Evolutionary conservation across 768 basidiomycete species (phyloP).

Genomic region (Pleurotus pulmonarius): DNA sequence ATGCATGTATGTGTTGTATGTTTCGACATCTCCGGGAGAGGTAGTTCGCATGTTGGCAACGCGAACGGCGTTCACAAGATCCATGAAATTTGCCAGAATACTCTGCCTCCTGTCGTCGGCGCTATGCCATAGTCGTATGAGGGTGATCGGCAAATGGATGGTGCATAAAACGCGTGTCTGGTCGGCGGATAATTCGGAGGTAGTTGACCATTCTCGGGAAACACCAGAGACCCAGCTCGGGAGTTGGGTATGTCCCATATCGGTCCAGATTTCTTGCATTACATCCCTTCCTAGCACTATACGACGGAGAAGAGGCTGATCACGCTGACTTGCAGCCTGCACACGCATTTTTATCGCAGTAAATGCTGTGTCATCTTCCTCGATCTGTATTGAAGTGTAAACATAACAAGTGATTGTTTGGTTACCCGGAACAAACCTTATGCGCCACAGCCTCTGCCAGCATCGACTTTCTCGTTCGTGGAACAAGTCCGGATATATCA

Average conservation of each 20-base stretch:
- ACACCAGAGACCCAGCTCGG: constrained; percentile 26
- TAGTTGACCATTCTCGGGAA: constrained; percentile 25
- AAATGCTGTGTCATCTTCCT: background rate
- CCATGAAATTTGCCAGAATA: constrained; percentile 23
- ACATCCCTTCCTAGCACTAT: constrained; percentile 24
- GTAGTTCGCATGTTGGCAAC: constrained; percentile 17
- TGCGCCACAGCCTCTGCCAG: background rate
- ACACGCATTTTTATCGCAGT: constrained; percentile 5
- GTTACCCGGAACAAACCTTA: background rate
- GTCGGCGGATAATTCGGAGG: constrained; percentile 23
- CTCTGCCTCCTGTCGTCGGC: constrained; percentile 12
- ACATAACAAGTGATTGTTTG: background rate
- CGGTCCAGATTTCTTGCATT: constrained; percentile 22
- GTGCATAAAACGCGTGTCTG: constrained; percentile 23
- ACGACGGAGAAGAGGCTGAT: background rate
- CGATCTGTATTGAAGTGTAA: background rate
- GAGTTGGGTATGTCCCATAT: constrained; percentile 22
- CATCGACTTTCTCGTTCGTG: background rate
- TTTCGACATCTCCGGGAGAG: constrained; percentile 13
- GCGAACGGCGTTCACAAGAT: constrained; percentile 21
- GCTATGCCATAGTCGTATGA: constrained; percentile 20
- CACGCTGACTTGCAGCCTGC: background rate
- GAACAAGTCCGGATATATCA: background rate
- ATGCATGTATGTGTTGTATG: constrained; percentile 16
- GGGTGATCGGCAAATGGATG: constrained; percentile 22